A percentile compares a stretch with the other conserved stretches of the same genome.
Evolutionary conservation across 2,329 filamentous ascomycete genomes (phyloP).

Genomic region (Monilinia fructicola): DNA sequence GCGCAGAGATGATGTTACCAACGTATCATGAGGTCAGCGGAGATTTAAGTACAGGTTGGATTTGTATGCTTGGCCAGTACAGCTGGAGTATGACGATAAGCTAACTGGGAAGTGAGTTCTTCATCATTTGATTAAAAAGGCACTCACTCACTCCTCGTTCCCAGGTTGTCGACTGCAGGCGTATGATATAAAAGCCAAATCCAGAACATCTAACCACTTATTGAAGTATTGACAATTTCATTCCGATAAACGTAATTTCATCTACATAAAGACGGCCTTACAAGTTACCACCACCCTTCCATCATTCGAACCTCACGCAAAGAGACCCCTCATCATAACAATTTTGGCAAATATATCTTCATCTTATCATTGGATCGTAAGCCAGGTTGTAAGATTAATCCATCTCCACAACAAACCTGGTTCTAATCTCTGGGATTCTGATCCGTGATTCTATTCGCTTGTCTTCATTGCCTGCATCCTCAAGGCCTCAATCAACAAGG

Average conservation of each 20-base stretch:
- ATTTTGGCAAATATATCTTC: slow-evolving; percentile 16
- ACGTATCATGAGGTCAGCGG: not conserved
- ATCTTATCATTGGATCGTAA: slow-evolving; percentile 9
- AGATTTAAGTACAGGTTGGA: not conserved
- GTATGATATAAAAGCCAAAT: not conserved
- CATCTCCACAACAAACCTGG: slow-evolving; percentile 14
- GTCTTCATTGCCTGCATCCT: slow-evolving; percentile 11
- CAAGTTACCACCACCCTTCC: not conserved
- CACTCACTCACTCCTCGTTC: not conserved
- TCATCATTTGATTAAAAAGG: too few relatives aligned
- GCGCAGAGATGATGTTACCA: slow-evolving; percentile 3
- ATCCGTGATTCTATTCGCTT: slow-evolving; percentile 11
- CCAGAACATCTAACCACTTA: not conserved
- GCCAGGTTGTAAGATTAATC: slow-evolving; percentile 12
- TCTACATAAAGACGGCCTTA: not conserved
- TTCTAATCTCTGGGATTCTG: slow-evolving; percentile 4
- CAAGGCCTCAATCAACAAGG: slow-evolving; percentile 2
- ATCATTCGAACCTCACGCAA: not conserved
- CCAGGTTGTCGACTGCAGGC: not conserved
- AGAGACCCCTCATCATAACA: not conserved
- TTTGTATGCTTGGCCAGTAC: not conserved
- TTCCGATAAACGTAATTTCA: not conserved
- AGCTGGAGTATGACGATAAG: not conserved
- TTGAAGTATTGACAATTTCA: not conserved
- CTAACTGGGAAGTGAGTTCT: too few relatives aligned